A percentile compares a stretch with the other conserved stretches of the same genome.
These are phyloP conservation scores for Thelephora aurantiotincta DNA, from an alignment of 768 basidiomycete species.

Conservation along the genomic window DNA sequence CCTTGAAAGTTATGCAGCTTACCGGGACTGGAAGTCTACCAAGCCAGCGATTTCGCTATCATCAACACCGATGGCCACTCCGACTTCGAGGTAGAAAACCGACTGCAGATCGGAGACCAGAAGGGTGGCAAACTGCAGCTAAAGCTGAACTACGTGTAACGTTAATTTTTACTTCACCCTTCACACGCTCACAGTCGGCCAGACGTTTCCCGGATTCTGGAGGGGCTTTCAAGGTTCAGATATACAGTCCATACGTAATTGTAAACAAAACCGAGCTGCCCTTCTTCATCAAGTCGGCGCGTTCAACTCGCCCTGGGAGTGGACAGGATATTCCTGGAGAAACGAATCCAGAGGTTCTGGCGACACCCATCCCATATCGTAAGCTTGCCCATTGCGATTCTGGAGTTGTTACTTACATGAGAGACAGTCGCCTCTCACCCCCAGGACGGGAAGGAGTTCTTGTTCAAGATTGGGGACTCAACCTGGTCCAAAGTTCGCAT, in stretches of 20 bases:
- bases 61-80: constrained; percentile 89
- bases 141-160: constrained; percentile 77
- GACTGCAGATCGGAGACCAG: constrained; percentile 58
- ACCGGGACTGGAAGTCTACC: constrained; percentile 44
- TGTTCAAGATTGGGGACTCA: constrained; percentile 70
- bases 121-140: constrained; percentile 67
- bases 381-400: constrained; percentile 19
- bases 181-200: background rate
- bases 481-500: constrained; percentile 57
- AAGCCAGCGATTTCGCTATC: constrained; percentile 92
- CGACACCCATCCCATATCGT: constrained; percentile 68
- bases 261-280: constrained; percentile 88
- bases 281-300: constrained; percentile 54
- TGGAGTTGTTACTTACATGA: constrained; percentile 1
- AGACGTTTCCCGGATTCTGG: constrained; percentile 81
- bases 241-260: constrained; percentile 82
- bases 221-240: constrained; percentile 91
- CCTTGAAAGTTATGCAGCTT: background rate
- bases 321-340: constrained; percentile 81
- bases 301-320: constrained; percentile 45
- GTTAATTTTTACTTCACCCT: constrained; percentile 15
- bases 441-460: constrained; percentile 69
- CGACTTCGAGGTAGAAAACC: constrained; percentile 73
- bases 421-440: constrained; percentile 74
- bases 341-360: constrained; percentile 33